Base-by-base conservation (phyloP, 495 filamentous ascomycete genomes). In the Recurvomyces mirabilis region DNA sequence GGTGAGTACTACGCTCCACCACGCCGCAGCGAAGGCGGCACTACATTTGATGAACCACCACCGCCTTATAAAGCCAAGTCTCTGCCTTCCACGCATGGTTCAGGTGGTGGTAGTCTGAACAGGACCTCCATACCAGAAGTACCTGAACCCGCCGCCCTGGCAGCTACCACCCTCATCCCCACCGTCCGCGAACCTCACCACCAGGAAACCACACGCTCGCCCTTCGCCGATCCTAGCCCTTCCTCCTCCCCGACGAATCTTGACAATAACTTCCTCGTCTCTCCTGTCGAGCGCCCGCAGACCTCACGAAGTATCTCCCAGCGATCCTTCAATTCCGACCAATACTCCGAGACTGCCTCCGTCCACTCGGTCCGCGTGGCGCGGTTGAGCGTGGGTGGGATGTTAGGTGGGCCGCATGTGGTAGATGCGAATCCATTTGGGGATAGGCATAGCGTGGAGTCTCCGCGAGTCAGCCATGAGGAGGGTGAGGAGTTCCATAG, bases 341-440 rank as follows among this genome's bases (percentile, higher is more conserved):
- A 29, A 10, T 44, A 44, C 31, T 44, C 41, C 17, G 41, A 44
- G 20, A 23, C 41, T 5, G 41, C 41, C 6, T 23, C 18, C 4
- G 41, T 44, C 17, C 41, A 44, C 15, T 44, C 41, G 5, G 41
- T 31, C 3, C 29, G 26, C 4, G 41, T 31, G 14, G 41, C 41
- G 1, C 12, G 41, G 15, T 22, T 29, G 13, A 44, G 41, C 31
- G 30, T 34, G 29, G 41, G 29, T n/a, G n/a, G n/a, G n/a, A n/a
- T n/a, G n/a, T n/a, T n/a, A n/a, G n/a, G n/a, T n/a, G n/a, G n/a
- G n/a, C n/a, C n/a, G n/a, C n/a, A n/a, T n/a, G n/a, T n/a, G n/a
- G n/a, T n/a, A n/a, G n/a, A n/a, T n/a, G n/a, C n/a, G n/a, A n/a
- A n/a, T n/a, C n/a, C n/a, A n/a, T n/a, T n/a, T n/a, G n/a, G n/a